Percentiles rank a stretch among this genome's conserved stretches.
phyloP scores from a whole-genome alignment of 805 yeast genomes.

The Ogataea dorogensis region DNA sequence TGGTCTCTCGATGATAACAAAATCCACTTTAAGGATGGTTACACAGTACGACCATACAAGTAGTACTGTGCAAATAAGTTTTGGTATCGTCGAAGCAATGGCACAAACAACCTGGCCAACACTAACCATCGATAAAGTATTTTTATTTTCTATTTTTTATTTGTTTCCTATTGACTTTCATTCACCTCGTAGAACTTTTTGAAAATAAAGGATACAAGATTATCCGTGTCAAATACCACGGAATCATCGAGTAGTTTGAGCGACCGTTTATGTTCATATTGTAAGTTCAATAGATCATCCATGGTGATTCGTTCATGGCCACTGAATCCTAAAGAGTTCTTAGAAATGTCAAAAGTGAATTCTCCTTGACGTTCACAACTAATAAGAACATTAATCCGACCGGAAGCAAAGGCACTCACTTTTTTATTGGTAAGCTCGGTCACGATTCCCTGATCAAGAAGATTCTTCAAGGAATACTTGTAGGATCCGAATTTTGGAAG shows the following conservation, averaged over 20 bases:
- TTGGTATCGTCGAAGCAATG: constrained; percentile 47
- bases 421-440: constrained; percentile 39
- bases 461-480: constrained; percentile 71
- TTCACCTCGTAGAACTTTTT: constrained; percentile 63
- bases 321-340: constrained; percentile 34
- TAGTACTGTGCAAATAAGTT: constrained; percentile 40
- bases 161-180: constrained; percentile 2
- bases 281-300: constrained; percentile 69
- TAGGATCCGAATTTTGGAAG: constrained; percentile 75
- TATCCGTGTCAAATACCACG: constrained; percentile 67
- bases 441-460: constrained; percentile 70
- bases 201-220: constrained; percentile 67
- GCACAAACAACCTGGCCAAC: constrained; percentile 32
- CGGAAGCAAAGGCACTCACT: constrained; percentile 46
- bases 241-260: constrained; percentile 63
- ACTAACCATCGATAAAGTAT: constrained; percentile 8
- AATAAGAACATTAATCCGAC: constrained; percentile 71
- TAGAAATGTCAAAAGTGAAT: constrained; percentile 72
- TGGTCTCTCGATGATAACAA: constrained; percentile 20
- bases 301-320: constrained; percentile 58
- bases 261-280: constrained; percentile 60
- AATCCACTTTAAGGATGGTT: constrained; percentile 30
- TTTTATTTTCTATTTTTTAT: constrained; percentile 1
- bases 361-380: constrained; percentile 71
- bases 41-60: constrained; percentile 50